Base-by-base conservation (phyloP, 148 eudicot species). In the Persicaria tinctoria region DNA sequence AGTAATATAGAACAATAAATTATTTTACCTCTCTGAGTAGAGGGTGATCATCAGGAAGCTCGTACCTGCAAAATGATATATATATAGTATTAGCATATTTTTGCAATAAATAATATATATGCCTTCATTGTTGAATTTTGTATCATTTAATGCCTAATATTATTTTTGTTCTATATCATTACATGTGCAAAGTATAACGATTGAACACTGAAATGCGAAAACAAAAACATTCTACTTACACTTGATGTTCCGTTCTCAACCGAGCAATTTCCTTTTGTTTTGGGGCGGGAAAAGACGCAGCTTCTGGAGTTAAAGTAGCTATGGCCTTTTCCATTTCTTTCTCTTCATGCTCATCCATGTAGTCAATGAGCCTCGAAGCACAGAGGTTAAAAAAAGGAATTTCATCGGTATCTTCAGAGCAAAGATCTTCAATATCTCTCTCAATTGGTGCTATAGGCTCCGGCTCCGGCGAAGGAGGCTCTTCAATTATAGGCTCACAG, bases 1-100 rank as follows among this genome's bases (percentile, higher is more conserved):
- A 51, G 27, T 9, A 32, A 8, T 32, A n/a, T 72, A 13, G 11
- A 13, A 46, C n/a, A 23, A 17, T 53, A 46, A 46, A 10, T 44
- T 17, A 27, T 64, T 77, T 77, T 48, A 87, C 90, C 79, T 62
- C 78, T 5, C 13, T 57, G 54, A 87, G 76, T 60, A 82, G 76
- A 41, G 84, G 86, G 74, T 87, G 90, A 13, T 44, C 20, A 76
- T 87, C 88, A 10, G 88, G 88, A 63, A 87, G 80, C 76, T 82
- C 85, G 41, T 81, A 83, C 46, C 88, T 84, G 80, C 77, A 78
- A 4, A n/a, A 46, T n/a, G 32, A n/a, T 5, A 13, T 1, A 13
- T 1, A 57, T 17, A 12, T 11, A 44, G 13, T 69, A 13, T 41
- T 1, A 66, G 9, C 48, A 66, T 66, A 41, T 5, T 53, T 53